Conservation (phyloP, 176 grass and related monocot species). For the Calamus simplicifolius region DNA sequence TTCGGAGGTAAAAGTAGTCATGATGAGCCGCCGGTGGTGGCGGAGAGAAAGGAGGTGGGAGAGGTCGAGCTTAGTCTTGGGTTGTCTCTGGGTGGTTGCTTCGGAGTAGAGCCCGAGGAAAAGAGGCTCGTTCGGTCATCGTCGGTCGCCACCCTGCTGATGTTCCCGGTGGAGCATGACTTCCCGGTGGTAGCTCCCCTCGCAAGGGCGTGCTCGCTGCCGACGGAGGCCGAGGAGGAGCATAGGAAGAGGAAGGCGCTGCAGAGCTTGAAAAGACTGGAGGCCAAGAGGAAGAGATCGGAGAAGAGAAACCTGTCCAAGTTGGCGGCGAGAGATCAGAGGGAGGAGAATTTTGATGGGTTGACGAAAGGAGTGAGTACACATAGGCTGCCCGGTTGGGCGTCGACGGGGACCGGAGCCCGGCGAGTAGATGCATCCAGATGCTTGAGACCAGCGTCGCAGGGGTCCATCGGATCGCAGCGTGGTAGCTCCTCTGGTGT, state of each 20-base stretch:
- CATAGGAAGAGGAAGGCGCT: constrained; percentile 1
- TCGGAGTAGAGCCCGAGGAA: background rate
- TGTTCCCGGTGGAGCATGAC: background rate
- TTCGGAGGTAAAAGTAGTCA: too few relatives aligned
- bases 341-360: too few relatives aligned
- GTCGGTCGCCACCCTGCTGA: constrained; percentile 3
- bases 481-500: too few relatives aligned
- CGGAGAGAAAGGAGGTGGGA: background rate
- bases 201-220: background rate
- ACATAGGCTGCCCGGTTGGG: too few relatives aligned
- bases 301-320: background rate
- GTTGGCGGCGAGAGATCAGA: too few relatives aligned
- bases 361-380: too few relatives aligned
- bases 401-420: too few relatives aligned
- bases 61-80: background rate
- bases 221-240: constrained; percentile 2
- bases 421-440: too few relatives aligned
- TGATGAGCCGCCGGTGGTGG: background rate
- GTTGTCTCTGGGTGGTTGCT: background rate
- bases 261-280: constrained; percentile 9
- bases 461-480: too few relatives aligned
- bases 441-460: too few relatives aligned
- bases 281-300: constrained; percentile 5
- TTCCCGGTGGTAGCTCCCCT: background rate
- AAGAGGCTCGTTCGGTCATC: background rate